A percentile compares a stretch with the other conserved stretches of the same genome.
These are phyloP conservation scores for Cladosporium austrohemisphaericum DNA, from an alignment of 2,329 filamentous ascomycete species.

Conservation along the genomic window DNA sequence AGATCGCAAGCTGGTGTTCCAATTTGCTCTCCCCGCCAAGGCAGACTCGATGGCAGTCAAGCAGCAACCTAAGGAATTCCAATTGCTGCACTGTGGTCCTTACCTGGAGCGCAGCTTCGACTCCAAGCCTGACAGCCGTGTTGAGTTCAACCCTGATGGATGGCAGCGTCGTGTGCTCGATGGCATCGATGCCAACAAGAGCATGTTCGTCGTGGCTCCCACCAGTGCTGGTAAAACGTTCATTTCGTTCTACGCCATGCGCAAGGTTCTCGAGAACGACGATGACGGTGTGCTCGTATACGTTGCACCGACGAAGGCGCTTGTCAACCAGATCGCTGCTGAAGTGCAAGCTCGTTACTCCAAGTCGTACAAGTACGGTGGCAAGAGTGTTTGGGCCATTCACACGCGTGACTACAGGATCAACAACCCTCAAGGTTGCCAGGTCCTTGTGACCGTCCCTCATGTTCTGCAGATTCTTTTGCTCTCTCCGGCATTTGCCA, in stretches of 20 bases:
- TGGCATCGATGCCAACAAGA: slow-evolving; percentile 65
- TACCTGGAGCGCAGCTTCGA: slow-evolving; percentile 74
- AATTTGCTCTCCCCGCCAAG: slow-evolving; percentile 35
- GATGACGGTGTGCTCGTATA: slow-evolving; percentile 72
- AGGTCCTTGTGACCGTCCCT: slow-evolving; percentile 73
- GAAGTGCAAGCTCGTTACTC: slow-evolving; percentile 72
- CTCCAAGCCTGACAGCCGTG: slow-evolving; percentile 62
- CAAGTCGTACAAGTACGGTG: slow-evolving; percentile 58
- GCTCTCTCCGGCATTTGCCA: slow-evolving; percentile 61
- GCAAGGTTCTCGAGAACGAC: slow-evolving; percentile 64
- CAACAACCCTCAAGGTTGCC: slow-evolving; percentile 68
- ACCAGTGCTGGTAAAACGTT: slow-evolving; percentile 80
- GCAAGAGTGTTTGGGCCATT: slow-evolving; percentile 72
- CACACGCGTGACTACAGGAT: slow-evolving; percentile 72
- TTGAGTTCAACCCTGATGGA: slow-evolving; percentile 68
- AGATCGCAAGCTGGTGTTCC: slow-evolving; percentile 42
- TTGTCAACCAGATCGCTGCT: slow-evolving; percentile 79
- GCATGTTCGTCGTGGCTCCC: slow-evolving; percentile 70
- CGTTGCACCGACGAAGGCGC: slow-evolving; percentile 74
- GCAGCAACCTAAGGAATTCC: slow-evolving; percentile 55
- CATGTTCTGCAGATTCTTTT: slow-evolving; percentile 78
- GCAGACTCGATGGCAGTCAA: slow-evolving; percentile 29
- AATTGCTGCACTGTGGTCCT: slow-evolving; percentile 65
- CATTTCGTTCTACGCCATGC: slow-evolving; percentile 81
- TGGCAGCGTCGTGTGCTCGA: slow-evolving; percentile 75